Evolutionary conservation across 306 rosid genomes (phyloP), one percentile per base, ranked within the genome.

Genomic region (Acacia confusa): DNA sequence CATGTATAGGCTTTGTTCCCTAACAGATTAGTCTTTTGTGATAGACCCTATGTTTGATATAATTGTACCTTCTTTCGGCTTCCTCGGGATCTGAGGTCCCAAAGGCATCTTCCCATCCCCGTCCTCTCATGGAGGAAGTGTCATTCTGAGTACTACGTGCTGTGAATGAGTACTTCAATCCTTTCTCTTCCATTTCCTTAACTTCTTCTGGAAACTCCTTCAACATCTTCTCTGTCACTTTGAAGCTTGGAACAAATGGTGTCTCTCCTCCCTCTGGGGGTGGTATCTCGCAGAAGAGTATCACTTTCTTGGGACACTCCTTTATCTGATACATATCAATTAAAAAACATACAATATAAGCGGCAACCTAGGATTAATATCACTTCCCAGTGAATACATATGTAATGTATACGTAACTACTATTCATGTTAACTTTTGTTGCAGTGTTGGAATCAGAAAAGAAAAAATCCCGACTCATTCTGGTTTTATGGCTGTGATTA

Each of bases 211-310:
- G 97, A 22, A 90, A 89, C 88, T 94, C 97, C 84, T 94, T 72
- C 38, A 89, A 1, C 95, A 92, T 92, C 70, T 74, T 81, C 55
- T 94, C 92, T 4, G 98, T 87, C 65, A 94, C 89, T 64, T 73
- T 66, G 86, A 94, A 94, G 79, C 98, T 92, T 25, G 98, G 98
- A 79, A 94, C 97, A 76, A 94, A 81, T 2, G 97, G 98, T 2
- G 98, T 94, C 72, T 92, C 81, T 74, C 98, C 97, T 30, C 98
- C 98, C 84, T 92, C 92, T 1, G 94, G 95, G 6, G 97, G 95
- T 17, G 98, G 97, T 79, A 83, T 88, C 88, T 94, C 98, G 66
- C 98, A 92, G 79, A 84, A 94, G 17, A 92, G 85, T 58, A 88
- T 82, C 27, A 94, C 84, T 79, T 82, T 85, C 78, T 89, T 87